Evolutionary conservation across 225 moss, liverwort and hornwort genomes (phyloP).

Genomic region (Physcomitrium patens): DNA sequence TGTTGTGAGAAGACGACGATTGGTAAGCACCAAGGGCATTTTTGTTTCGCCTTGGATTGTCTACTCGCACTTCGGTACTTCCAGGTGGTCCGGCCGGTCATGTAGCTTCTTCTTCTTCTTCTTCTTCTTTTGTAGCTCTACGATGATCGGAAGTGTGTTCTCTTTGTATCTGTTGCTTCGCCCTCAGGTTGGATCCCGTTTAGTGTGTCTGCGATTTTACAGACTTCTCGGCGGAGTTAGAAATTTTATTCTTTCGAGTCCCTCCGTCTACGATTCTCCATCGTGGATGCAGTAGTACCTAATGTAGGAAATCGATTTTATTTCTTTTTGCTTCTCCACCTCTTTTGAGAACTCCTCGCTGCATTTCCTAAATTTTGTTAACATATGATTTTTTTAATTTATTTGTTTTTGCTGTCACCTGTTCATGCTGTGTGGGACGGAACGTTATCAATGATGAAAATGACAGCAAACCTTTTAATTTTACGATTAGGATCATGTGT

Average conservation of each 20-base stretch:
- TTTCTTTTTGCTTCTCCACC: neutral
- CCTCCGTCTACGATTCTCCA: neutral
- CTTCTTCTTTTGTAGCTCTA: conserved; percentile 3
- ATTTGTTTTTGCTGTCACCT: neutral
- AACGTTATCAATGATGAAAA: neutral
- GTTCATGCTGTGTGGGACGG: neutral
- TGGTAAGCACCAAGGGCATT: neutral
- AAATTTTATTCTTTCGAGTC: conserved; percentile 15
- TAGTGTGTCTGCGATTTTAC: neutral
- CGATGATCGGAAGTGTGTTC: neutral
- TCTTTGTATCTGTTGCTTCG: neutral
- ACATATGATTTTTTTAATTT: neutral
- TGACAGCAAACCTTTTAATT: neutral
- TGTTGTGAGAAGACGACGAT: neutral
- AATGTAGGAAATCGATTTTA: neutral
- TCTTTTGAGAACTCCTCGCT: neutral
- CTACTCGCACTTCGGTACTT: neutral
- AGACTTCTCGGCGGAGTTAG: neutral
- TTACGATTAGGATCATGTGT: conserved; percentile 17
- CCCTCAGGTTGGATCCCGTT: conserved; percentile 24
- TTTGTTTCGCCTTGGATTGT: conserved; percentile 20
- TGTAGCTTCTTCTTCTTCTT: neutral
- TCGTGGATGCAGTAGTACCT: neutral
- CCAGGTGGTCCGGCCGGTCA: conserved; percentile 7
- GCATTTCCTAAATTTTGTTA: neutral